A percentile compares a stretch with the other conserved stretches of the same genome.
phyloP scores from a whole-genome alignment of 768 basidiomycete species.

The Boletales sp. region DNA sequence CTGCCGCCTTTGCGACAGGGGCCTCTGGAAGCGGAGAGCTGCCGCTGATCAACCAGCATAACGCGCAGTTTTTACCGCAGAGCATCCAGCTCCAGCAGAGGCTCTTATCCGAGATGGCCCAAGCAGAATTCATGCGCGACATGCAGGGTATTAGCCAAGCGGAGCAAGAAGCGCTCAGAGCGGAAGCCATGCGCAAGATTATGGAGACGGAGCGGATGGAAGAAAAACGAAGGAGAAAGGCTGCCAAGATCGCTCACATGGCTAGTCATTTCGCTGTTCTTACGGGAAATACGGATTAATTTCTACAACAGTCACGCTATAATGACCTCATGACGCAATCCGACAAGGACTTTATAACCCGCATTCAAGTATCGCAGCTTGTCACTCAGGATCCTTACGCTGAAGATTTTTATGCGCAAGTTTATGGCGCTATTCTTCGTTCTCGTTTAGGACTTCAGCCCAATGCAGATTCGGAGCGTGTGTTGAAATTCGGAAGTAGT shows the following conservation, averaged over 20 bases:
- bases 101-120: conserved; percentile 71
- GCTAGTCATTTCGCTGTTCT: conserved; percentile 35
- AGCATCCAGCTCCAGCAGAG: conserved; percentile 73
- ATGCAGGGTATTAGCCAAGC: conserved; percentile 57
- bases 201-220: conserved; percentile 89
- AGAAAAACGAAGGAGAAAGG: conserved; percentile 74
- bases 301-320: conserved; percentile 64
- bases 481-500: conserved; percentile 84
- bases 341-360: conserved; percentile 99
- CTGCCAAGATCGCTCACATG: conserved; percentile 87
- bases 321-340: conserved; percentile 97
- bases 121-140: conserved; percentile 63
- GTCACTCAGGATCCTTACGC: conserved; percentile 96
- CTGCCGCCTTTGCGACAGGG: conserved; percentile 31
- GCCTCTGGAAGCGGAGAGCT: conserved; percentile 26
- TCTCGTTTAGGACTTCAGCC: conserved; percentile 69
- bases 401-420: conserved; percentile 98
- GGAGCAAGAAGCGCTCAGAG: conserved; percentile 67
- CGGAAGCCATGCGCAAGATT: conserved; percentile 85
- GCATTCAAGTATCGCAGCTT: conserved; percentile 97
- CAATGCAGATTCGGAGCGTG: conserved; percentile 62
- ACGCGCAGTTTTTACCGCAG: conserved; percentile 53
- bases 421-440: conserved; percentile 82
- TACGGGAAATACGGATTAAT: neutral
- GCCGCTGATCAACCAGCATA: conserved; percentile 47